Evolutionary conservation across 225 moss, liverwort and hornwort species (phyloP).

Genomic region (Sphagnum contortum): DNA sequence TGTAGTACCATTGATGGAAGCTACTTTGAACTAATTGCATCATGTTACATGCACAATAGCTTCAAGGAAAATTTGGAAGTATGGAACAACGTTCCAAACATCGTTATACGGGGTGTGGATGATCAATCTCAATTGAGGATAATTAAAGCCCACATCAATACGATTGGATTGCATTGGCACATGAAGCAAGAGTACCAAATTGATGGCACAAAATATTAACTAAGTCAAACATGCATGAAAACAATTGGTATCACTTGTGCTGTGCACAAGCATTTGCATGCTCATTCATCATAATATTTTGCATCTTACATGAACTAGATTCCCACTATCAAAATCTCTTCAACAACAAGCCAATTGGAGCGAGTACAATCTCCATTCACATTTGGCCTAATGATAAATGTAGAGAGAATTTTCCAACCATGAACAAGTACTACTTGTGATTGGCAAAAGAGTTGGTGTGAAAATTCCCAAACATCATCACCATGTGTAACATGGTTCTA

Average conservation of each 20-base stretch:
- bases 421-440: conserved; percentile 9
- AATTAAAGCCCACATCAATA: no score
- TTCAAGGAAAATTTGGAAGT: no score
- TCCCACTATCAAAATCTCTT: conserved; percentile 23
- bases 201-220: no score
- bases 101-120: no score
- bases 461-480: conserved; percentile 5
- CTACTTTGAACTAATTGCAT: conserved; percentile 35
- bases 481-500: conserved; percentile 27
- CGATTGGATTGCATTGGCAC: no score
- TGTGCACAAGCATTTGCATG: conserved; percentile 35
- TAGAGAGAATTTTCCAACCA: conserved; percentile 7
- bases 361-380: conserved; percentile 38
- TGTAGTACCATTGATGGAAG: conserved; percentile 25
- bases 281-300: conserved; percentile 22
- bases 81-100: no score
- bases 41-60: conserved; percentile 17
- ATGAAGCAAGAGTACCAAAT: no score
- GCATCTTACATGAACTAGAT: conserved; percentile 15
- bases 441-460: conserved; percentile 19
- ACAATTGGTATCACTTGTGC: conserved; percentile 18
- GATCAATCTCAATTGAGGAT: no score
- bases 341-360: conserved; percentile 7
- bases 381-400: conserved; percentile 18
- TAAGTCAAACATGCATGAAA: no score